Base-by-base conservation (phyloP, 345 rosid genomes). In the Firmiana major region DNA sequence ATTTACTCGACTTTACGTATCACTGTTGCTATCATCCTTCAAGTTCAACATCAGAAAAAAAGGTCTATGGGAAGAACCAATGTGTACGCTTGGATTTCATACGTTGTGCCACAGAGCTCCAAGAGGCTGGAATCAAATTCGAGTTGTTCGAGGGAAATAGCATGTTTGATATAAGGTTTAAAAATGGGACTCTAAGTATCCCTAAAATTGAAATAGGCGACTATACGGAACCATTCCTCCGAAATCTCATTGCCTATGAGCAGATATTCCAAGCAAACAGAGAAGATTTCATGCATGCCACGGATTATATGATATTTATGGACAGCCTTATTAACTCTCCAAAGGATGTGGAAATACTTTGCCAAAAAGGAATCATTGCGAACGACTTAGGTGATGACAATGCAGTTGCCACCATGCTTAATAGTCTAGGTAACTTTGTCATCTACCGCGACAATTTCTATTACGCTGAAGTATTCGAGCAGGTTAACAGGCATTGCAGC, bases 51-150 rank as follows among this genome's bases (percentile, higher is more conserved):
- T 34, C 36, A 34, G 36, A 34, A 34, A 34, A 1, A 4, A 34
- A 34, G 36, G 36, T 1, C 36, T 4, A 4, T 34, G 36, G 4
- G 4, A 4, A 34, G 36, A 34, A 34, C 36, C n/a, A n/a, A n/a
- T n/a, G n/a, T n/a, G n/a, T n/a, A n/a, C n/a, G n/a, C n/a, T n/a
- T n/a, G n/a, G n/a, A n/a, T n/a, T n/a, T n/a, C n/a, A n/a, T n/a
- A n/a, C n/a, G n/a, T n/a, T n/a, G 78, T 17, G 80, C 83, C 2
- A 43, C 38, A 11, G 76, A 82, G 76, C 79, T 82, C 26, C 4
- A 36, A 6, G 83, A 84, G 24, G 60, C 73, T 1, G 85, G 85
- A 77, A 75, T 84, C 78, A 65, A 63, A 54, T 78, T 82, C 34
- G 13, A 46, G 62, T 17, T 3, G 19, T 21, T 15, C 0, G 28